Conservation (phyloP, 2,329 filamentous ascomycete genomes). For the Aspergillus phoenicis region DNA sequence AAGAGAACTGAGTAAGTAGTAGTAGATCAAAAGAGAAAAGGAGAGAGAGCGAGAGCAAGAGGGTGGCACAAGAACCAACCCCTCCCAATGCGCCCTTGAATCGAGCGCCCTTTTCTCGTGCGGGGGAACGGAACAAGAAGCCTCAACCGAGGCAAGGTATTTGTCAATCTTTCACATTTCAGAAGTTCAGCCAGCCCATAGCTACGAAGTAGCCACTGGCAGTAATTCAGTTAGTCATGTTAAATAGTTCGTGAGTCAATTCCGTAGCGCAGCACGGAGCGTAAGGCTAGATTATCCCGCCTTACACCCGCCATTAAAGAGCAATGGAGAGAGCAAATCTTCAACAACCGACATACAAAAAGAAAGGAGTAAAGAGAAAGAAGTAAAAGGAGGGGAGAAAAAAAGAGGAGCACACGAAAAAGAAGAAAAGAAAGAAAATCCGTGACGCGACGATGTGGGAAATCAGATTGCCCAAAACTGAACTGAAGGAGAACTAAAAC, state of each 20-base stretch:
- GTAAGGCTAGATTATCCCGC: too few relatives aligned
- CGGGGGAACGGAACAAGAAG: constrained; percentile 6
- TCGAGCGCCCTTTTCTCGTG: background rate
- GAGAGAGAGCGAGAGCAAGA: background rate
- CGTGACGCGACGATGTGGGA: too few relatives aligned
- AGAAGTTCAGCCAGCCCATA: background rate
- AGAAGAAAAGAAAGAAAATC: background rate
- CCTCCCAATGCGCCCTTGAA: too few relatives aligned
- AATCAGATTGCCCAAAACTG: background rate
- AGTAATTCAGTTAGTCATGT: background rate
- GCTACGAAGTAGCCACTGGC: background rate
- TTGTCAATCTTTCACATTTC: background rate
- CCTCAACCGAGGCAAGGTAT: constrained; percentile 10
- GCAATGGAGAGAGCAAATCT: too few relatives aligned
- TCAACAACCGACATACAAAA: too few relatives aligned
- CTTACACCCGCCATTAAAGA: too few relatives aligned
- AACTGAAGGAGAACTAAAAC: constrained; percentile 7
- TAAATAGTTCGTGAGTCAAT: background rate
- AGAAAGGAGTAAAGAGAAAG: too few relatives aligned
- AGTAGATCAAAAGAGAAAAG: background rate
- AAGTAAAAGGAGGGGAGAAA: too few relatives aligned
- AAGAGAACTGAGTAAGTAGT: background rate
- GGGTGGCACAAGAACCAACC: too few relatives aligned
- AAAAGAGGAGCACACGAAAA: background rate
- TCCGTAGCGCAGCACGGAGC: too few relatives aligned